These are phyloP conservation scores for Codiaeum variegatum DNA, from an alignment of 441 rosid genomes.

Conservation along the genomic window DNA sequence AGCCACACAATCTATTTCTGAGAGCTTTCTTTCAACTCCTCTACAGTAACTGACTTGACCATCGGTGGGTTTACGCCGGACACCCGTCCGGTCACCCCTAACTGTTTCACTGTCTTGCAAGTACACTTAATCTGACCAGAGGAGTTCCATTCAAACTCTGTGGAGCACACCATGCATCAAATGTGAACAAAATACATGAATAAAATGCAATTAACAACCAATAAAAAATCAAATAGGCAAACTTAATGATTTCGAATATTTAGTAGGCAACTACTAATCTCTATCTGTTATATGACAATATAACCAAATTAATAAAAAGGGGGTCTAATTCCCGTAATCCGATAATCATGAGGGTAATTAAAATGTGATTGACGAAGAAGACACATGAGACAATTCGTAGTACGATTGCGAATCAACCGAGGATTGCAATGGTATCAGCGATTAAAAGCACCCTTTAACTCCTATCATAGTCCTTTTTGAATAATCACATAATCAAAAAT, in stretches of 20 bases:
- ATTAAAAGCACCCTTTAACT: slow-evolving; percentile 22
- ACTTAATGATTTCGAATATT: neutral
- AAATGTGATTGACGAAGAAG: neutral
- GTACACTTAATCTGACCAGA: too few relatives aligned
- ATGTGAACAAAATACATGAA: neutral
- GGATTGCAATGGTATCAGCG: slow-evolving; percentile 25
- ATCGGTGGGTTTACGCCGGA: too few relatives aligned
- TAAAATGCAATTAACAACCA: neutral
- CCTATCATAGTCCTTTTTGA: slow-evolving; percentile 20
- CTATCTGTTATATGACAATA: neutral
- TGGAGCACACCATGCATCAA: too few relatives aligned
- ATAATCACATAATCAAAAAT: neutral
- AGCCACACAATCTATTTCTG: too few relatives aligned
- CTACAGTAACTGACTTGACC: too few relatives aligned
- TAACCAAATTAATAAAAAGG: too few relatives aligned
- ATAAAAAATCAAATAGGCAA: neutral
- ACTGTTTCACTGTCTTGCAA: too few relatives aligned
- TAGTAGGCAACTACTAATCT: neutral
- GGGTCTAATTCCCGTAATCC: too few relatives aligned
- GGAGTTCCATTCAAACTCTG: too few relatives aligned
- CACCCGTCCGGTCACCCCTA: too few relatives aligned
- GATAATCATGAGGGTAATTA: too few relatives aligned
- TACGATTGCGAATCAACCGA: slow-evolving; percentile 26
- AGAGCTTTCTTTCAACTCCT: too few relatives aligned
- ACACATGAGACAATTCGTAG: slow-evolving; percentile 33